Percentiles rank a stretch among this genome's conserved stretches.
Evolutionary conservation across 2,329 filamentous ascomycete genomes (phyloP).

Genomic region (Penicillium polonicum): DNA sequence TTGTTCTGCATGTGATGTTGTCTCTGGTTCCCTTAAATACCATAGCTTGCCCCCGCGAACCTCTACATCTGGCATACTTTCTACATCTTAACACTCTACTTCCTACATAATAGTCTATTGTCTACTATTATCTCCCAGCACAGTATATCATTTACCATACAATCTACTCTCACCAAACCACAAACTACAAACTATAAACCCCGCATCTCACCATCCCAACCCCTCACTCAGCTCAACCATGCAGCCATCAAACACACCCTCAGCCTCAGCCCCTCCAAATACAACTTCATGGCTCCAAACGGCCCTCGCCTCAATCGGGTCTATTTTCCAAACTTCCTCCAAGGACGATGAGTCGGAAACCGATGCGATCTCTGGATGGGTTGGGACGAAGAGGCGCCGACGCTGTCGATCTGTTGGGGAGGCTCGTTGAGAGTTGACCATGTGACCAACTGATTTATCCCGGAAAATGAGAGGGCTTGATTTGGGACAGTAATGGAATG

Average conservation of each 20-base stretch:
- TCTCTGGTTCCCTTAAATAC: background rate
- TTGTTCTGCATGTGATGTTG: background rate
- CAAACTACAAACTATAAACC: background rate
- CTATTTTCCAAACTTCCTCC: constrained; percentile 7
- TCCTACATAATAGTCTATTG: background rate
- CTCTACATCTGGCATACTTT: background rate
- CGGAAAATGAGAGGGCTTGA: background rate
- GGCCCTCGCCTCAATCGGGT: constrained; percentile 13
- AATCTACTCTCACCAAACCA: background rate
- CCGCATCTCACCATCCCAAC: background rate
- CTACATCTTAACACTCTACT: background rate
- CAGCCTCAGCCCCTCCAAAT: background rate
- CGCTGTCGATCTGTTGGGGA: constrained; percentile 24
- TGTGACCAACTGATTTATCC: background rate
- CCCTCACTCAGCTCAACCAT: background rate
- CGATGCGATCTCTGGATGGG: constrained; percentile 23
- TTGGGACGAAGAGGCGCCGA: constrained; percentile 16
- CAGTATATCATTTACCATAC: background rate
- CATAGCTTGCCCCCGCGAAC: background rate
- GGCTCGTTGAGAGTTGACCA: constrained; percentile 7
- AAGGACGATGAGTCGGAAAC: constrained; percentile 11
- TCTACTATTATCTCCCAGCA: background rate
- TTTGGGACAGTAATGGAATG: background rate
- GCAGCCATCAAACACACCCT: background rate
- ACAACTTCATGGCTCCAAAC: constrained; percentile 12